Evolutionary conservation across 169 alveolate species (phyloP).

Genomic region (Plasmodium gallinaceum): DNA sequence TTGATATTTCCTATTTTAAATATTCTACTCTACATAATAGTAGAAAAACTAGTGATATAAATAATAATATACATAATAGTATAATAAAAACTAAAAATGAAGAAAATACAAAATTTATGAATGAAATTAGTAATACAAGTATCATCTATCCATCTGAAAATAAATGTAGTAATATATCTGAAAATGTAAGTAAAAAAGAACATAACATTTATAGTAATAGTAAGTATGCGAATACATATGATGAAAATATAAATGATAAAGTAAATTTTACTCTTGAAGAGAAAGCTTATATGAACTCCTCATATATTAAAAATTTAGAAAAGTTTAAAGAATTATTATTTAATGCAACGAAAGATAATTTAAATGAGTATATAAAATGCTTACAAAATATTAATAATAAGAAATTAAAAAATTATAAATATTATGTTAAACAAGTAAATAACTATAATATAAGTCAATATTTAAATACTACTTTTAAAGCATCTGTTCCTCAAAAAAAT

Average conservation of each 20-base stretch:
- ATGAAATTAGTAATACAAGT: conserved; percentile 30
- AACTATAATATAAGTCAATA: conserved; percentile 56
- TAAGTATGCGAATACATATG: conserved; percentile 21
- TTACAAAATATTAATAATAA: conserved; percentile 52
- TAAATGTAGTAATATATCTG: conserved; percentile 24
- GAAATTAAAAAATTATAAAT: conserved; percentile 35
- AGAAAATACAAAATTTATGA: conserved; percentile 10
- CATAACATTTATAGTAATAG: conserved; percentile 13
- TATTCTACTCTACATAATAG: background rate
- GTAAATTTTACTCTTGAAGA: conserved; percentile 9
- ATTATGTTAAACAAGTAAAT: conserved; percentile 57
- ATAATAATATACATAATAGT: conserved; percentile 17
- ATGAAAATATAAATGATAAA: conserved; percentile 25
- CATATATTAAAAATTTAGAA: conserved; percentile 47
- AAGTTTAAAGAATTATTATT: conserved; percentile 52
- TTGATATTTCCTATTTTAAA: conserved; percentile 19
- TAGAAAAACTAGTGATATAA: conserved; percentile 10
- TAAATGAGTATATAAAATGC: conserved; percentile 70
- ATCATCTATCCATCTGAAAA: conserved; percentile 17
- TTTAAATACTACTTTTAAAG: conserved; percentile 41
- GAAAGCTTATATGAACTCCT: conserved; percentile 11
- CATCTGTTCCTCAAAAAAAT: conserved; percentile 38
- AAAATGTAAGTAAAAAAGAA: conserved; percentile 27
- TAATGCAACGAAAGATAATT: conserved; percentile 43
- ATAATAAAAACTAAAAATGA: background rate